Percentiles rank a stretch among this genome's conserved stretches.
phyloP scores from a whole-genome alignment of 2,329 filamentous ascomycete genomes.

The Celoporthe dispersa region DNA sequence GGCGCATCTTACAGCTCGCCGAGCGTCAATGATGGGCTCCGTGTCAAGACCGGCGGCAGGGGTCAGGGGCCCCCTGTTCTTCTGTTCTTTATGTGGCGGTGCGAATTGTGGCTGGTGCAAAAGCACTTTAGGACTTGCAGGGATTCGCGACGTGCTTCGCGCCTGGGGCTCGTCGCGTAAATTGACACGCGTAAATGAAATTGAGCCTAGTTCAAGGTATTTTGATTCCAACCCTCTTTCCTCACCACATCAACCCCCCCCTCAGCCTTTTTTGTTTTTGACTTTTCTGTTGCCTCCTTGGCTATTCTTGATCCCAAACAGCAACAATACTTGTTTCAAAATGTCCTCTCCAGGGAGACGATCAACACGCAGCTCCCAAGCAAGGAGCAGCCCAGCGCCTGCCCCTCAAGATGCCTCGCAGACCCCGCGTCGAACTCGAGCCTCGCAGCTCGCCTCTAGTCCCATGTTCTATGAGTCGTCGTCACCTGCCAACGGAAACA shows the following conservation, averaged over 20 bases:
- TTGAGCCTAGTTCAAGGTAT: conserved; percentile 3
- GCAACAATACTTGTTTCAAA: conserved; percentile 32
- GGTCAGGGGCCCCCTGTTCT: conserved; percentile 17
- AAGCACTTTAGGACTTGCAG: conserved; percentile 12
- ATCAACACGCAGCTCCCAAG: conserved; percentile 53
- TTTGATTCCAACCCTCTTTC: conserved; percentile 8
- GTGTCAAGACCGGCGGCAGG: conserved; percentile 28
- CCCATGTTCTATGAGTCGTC: conserved; percentile 77
- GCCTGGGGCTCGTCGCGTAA: conserved; percentile 8
- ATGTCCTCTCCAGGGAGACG: conserved; percentile 69
- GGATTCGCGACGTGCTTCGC: conserved; percentile 13
- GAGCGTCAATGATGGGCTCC: conserved; percentile 24
- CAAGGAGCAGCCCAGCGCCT: conserved; percentile 40
- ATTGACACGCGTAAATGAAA: conserved; percentile 12
- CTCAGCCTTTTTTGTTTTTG: background rate
- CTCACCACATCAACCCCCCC: conserved; percentile 7
- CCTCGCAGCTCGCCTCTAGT: conserved; percentile 69
- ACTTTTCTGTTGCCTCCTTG: conserved; percentile 5
- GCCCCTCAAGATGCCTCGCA: conserved; percentile 12
- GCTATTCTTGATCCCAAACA: conserved; percentile 3
- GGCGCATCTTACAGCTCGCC: conserved; percentile 21
- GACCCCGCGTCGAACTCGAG: conserved; percentile 44
- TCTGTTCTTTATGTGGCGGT: background rate
- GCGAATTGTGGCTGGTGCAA: conserved; percentile 4
- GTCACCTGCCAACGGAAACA: conserved; percentile 42